phyloP scores from a whole-genome alignment of 768 basidiomycete genomes.

The Agaricus sinodeliciosus region DNA sequence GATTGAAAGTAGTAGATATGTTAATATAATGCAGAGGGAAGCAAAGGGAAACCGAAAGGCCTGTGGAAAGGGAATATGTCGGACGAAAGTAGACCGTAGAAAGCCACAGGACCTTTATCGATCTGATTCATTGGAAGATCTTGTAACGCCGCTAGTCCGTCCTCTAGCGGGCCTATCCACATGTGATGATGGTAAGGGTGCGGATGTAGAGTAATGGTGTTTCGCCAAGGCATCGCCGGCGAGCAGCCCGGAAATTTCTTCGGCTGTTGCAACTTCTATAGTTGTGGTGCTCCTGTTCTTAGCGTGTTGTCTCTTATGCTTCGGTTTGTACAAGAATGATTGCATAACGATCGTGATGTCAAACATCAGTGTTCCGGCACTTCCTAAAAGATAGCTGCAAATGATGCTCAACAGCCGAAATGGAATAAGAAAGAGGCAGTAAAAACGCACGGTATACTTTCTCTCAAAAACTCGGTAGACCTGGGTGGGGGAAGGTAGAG shows the following conservation, averaged over 20 bases:
- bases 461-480: slow-evolving; percentile 62
- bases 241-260: slow-evolving; percentile 46
- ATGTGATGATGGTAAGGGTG: background rate
- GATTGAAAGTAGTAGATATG: background rate
- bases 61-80: too few species aligned
- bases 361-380: slow-evolving; percentile 88
- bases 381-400: slow-evolving; percentile 78
- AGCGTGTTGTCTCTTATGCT: slow-evolving; percentile 31
- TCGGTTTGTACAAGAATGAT: slow-evolving; percentile 67
- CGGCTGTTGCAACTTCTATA: slow-evolving; percentile 18
- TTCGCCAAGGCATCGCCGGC: slow-evolving; percentile 29
- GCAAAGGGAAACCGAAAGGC: too few species aligned
- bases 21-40: background rate
- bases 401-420: background rate
- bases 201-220: background rate
- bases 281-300: slow-evolving; percentile 13
- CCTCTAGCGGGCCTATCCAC: background rate
- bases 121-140: too few species aligned
- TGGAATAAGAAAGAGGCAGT: background rate
- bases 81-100: too few species aligned
- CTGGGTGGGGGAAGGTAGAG: slow-evolving; percentile 49
- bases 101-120: too few species aligned
- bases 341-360: slow-evolving; percentile 90
- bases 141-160: too few species aligned
- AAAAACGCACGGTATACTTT: slow-evolving; percentile 75